Percentiles rank a stretch among this genome's conserved stretches.
phyloP scores from a whole-genome alignment of 1,284 basidiomycete genomes.

The Malassezia dermatis region DNA sequence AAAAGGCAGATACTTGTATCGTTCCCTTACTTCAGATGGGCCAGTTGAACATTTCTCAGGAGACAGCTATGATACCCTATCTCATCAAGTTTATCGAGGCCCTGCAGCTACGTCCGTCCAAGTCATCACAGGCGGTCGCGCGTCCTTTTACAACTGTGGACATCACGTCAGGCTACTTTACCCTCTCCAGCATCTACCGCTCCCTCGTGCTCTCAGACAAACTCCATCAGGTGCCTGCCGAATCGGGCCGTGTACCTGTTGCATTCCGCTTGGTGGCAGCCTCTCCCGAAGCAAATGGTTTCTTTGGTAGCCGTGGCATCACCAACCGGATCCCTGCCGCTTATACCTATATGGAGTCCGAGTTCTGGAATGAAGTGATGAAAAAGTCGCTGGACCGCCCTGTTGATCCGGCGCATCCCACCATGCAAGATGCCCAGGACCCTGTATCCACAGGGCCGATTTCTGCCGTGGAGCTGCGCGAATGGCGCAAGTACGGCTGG shows the following conservation, averaged over 20 bases:
- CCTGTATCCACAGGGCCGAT: conserved; percentile 18
- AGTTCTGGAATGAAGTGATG: conserved; percentile 62
- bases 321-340: conserved; percentile 88
- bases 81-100: conserved; percentile 16
- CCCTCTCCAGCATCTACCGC: conserved; percentile 66
- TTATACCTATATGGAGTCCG: conserved; percentile 76
- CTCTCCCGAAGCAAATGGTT: conserved; percentile 77
- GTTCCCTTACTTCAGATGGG: conserved; percentile 50
- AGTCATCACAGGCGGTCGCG: not conserved
- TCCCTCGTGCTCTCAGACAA: conserved; percentile 18
- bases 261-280: conserved; percentile 71
- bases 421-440: not conserved
- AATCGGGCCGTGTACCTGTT: not conserved
- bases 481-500: conserved; percentile 87
- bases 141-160: conserved; percentile 19
- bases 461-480: conserved; percentile 59
- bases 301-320: conserved; percentile 75
- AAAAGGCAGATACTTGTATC: conserved; percentile 25
- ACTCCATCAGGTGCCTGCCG: conserved; percentile 17
- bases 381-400: conserved; percentile 48
- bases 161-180: conserved; percentile 85
- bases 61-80: conserved; percentile 41
- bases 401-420: conserved; percentile 4
- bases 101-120: not conserved
- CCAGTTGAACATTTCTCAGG: conserved; percentile 45